Percentiles rank a stretch among this genome's conserved stretches.
Conservation (phyloP, 2,329 filamentous ascomycete genomes). For the Amauroascus niger region DNA sequence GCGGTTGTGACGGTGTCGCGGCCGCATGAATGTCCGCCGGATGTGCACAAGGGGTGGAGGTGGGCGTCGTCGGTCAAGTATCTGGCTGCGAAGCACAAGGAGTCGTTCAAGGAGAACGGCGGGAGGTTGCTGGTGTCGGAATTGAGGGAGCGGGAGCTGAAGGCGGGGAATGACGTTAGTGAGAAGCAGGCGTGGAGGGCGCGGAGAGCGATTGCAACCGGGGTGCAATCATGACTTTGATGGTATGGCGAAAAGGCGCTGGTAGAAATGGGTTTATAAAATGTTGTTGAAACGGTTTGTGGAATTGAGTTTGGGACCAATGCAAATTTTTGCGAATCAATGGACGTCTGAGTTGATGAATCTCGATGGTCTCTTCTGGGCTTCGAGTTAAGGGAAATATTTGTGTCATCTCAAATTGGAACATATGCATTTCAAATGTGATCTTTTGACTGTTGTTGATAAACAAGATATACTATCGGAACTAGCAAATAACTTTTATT, state of each 20-base stretch:
- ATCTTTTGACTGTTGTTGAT: too few relatives aligned
- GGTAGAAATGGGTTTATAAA: too few relatives aligned
- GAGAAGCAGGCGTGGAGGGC: slow-evolving; percentile 11
- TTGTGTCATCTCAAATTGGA: too few relatives aligned
- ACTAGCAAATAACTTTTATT: too few relatives aligned
- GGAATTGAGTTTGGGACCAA: too few relatives aligned
- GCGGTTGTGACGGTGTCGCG: slow-evolving; percentile 8
- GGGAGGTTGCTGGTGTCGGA: not conserved
- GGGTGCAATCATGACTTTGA: not conserved
- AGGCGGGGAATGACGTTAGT: slow-evolving; percentile 7
- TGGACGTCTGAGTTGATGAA: too few relatives aligned
- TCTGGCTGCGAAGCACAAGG: slow-evolving; percentile 7
- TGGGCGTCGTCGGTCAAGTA: slow-evolving; percentile 9
- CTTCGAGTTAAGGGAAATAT: too few relatives aligned
- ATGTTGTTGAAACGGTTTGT: too few relatives aligned
- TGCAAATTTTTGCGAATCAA: too few relatives aligned
- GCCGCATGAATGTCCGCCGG: slow-evolving; percentile 7
- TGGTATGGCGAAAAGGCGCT: not conserved
- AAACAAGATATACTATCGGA: too few relatives aligned
- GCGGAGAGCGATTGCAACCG: slow-evolving; percentile 5
- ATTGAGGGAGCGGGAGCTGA: slow-evolving; percentile 8
- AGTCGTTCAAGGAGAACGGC: slow-evolving; percentile 4
- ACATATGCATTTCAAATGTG: too few relatives aligned
- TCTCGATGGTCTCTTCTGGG: too few relatives aligned
- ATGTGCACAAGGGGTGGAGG: slow-evolving; percentile 10